Base-by-base conservation (phyloP, 768 basidiomycete species). In the Tylopilus balloui region DNA sequence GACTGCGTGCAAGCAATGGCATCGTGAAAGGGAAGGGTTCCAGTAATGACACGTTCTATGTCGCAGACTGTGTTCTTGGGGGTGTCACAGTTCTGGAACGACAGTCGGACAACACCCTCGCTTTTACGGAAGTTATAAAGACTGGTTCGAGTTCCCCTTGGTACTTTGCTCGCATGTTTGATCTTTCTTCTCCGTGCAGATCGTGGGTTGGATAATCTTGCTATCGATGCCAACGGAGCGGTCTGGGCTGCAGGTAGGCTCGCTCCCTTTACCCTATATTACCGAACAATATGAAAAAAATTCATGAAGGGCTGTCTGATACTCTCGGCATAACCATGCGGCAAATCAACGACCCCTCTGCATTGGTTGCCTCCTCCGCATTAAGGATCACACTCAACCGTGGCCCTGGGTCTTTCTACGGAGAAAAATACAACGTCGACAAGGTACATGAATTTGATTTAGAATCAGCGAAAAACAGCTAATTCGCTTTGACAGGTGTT, bases 21-120 rank as follows among this genome's bases (percentile, higher is more conserved):
- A 85, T 87, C 43, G 73, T 73, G 7, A 68, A 68, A 25, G 78
- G 76, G 10, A 37, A 52, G 15, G 59, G 59, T 6, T 56, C 66
- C 10, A 24, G 42, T 15, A 83, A 86, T 51, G 81, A 78, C n/a
- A 82, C 81, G 0, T 68, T 86, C 52, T 88, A 86, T 59, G 78
- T 86, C 19, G 75, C 71, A 4, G 78, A 74, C 51, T 61, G 62
- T 12, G 36, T 72, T n/a, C 52, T 55, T 1, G 81, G 81, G 3
- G 67, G 63, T 10, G 56, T 88, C 24, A 71, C 61, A 31, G 68
- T 85, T 39, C 68, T 87, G 19, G 81, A 88, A 55, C 64, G 69
- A 44, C 81, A 83, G 58, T 65, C 68, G 2, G 83, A 89, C 53
- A 66, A 86, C 52, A 74, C 77, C 0, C 73, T 89, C 15, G 67